Base-by-base conservation (phyloP, 139 green algal species). In the Chlamydomonas eustigma region DNA sequence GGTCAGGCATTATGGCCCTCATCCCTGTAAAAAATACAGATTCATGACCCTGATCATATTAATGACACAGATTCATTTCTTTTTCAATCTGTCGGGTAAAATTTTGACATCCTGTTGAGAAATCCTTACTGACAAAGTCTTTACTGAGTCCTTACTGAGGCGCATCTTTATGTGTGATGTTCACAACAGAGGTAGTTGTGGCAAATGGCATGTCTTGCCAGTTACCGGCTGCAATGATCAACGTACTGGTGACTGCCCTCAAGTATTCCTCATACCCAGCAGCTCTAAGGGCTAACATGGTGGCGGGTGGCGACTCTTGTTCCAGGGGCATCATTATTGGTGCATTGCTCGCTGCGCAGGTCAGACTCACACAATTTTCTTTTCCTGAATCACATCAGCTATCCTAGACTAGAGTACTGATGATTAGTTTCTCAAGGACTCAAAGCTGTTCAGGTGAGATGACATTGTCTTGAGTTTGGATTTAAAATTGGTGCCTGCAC, bases 241-340 rank as follows among this genome's bases (percentile, higher is more conserved):
- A 50, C 64, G 30, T 30, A 2, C 63, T 87, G 25, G 52, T 83
- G 73, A 75, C 78, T 30, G 83, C 58, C 2, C 4, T 3, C 33
- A 50, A 28, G 36, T 44, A 32, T 3, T 51, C 2, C 5, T 75
- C 39, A 34, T 91, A 88, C 39, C 75, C 75, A 32, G 84, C 84
- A 2, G 83, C 68, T 51, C 76, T 90, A 51, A 78, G 87, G 0
- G 77, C 64, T 44, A 89, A 90, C 71, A 78, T 91, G 28, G 31
- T 85, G 51, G 87, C 83, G 0, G 87, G 80, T 3, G 87, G 87
- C n/a, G 87, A 91, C 80, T 88, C 88, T 65, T 80, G 68, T 65
- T 74, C 37, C 6, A 74, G 87, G 28, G 58, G 68, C 18, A 12
- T 82, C n/a, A 74, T 84, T 35, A 32, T 88, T 0, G 87, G 87